These are phyloP conservation scores for Aspergillus versicolor DNA, from an alignment of 2,329 filamentous ascomycete species.

Conservation along the genomic window DNA sequence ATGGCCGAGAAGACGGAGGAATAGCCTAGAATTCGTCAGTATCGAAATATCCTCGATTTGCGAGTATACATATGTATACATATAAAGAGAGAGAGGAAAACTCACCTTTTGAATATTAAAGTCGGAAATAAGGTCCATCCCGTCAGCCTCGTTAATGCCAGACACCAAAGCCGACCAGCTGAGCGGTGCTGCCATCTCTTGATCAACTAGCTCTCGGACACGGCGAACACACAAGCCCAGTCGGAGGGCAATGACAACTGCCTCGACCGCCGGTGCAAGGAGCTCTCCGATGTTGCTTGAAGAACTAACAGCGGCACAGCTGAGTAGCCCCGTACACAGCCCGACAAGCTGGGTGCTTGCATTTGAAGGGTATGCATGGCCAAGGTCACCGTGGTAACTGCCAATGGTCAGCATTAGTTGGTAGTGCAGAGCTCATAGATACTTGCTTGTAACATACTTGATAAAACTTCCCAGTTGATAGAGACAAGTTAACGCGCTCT, in stretches of 20 bases:
- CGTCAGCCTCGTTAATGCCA: constrained; percentile 36
- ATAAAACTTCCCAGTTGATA: constrained; percentile 46
- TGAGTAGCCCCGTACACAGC: constrained; percentile 44
- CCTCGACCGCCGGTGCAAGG: constrained; percentile 42
- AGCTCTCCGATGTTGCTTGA: constrained; percentile 43
- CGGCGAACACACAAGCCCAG: constrained; percentile 43
- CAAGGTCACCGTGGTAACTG: constrained; percentile 44
- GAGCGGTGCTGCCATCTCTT: constrained; percentile 24
- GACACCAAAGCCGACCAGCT: constrained; percentile 45
- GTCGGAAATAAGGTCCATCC: constrained; percentile 21
- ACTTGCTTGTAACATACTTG: constrained; percentile 32
- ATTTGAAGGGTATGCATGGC: constrained; percentile 39
- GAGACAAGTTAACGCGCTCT: constrained; percentile 45
- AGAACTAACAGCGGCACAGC: constrained; percentile 41
- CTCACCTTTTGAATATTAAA: constrained; percentile 29
- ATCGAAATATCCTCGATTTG: neutral
- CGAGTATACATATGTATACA: too few relatives aligned
- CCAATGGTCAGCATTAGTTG: constrained; percentile 14
- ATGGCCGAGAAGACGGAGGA: constrained; percentile 52
- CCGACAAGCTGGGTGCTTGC: constrained; percentile 41
- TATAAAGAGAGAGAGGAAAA: neutral
- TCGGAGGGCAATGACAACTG: constrained; percentile 44
- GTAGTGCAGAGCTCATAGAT: too few relatives aligned
- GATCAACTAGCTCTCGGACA: constrained; percentile 38
- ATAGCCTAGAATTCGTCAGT: constrained; percentile 38